These are phyloP conservation scores for Trichoderma parareesei DNA, from an alignment of 495 filamentous ascomycete genomes.

Conservation along the genomic window DNA sequence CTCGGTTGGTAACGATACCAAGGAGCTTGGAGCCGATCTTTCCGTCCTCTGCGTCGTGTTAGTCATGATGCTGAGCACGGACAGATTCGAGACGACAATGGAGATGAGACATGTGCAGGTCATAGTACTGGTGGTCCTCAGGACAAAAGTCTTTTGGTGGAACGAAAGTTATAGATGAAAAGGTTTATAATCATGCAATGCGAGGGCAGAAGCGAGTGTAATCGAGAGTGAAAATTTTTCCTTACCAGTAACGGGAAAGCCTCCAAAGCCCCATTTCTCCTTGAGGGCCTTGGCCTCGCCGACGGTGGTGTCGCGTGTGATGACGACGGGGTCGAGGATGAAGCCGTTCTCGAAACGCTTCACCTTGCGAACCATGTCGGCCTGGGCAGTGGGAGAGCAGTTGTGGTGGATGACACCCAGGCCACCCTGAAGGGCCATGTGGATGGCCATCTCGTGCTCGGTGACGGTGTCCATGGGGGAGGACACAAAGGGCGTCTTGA, in stretches of 20 bases:
- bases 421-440: slow-evolving; percentile 95
- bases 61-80: slow-evolving; percentile 20
- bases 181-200: slow-evolving; percentile 63
- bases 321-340: slow-evolving; percentile 91
- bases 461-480: slow-evolving; percentile 99
- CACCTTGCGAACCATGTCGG: slow-evolving; percentile 98
- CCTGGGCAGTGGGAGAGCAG: slow-evolving; percentile 88
- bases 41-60: slow-evolving; percentile 61
- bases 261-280: slow-evolving; percentile 97
- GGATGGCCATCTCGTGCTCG: slow-evolving; percentile 97
- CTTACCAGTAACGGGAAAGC: slow-evolving; percentile 97
- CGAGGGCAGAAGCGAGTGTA: slow-evolving; percentile 22
- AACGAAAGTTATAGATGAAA: slow-evolving; percentile 97
- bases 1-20: slow-evolving; percentile 94
- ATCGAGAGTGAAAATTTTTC: slow-evolving; percentile 19
- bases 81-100: neutral
- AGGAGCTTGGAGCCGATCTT: slow-evolving; percentile 89
- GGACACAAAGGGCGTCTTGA: slow-evolving; percentile 92
- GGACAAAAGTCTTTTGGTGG: slow-evolving; percentile 83
- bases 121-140: slow-evolving; percentile 55
- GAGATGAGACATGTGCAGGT: neutral
- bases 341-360: slow-evolving; percentile 99
- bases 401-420: slow-evolving; percentile 99
- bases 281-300: slow-evolving; percentile 87
- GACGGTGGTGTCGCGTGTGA: slow-evolving; percentile 79